Evolutionary conservation across 2,329 filamentous ascomycete genomes (phyloP).

Genomic region (Periconia sp.): DNA sequence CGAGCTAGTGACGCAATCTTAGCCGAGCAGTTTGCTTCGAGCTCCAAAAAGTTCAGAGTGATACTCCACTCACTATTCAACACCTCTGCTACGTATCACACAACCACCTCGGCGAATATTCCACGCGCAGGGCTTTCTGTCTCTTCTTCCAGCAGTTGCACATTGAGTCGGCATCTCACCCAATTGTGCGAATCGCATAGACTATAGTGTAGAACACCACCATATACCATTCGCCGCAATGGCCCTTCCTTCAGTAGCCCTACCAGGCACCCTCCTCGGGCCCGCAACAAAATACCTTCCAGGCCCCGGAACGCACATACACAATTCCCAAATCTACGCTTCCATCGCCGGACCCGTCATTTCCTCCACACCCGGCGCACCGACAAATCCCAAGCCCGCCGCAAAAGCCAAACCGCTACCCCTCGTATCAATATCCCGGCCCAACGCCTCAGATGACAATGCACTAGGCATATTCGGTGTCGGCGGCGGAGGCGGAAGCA

Average conservation of each 20-base stretch:
- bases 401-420: constrained; percentile 51
- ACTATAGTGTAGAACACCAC: no score
- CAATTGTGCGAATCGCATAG: no score
- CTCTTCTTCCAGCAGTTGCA: no score
- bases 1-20: constrained; percentile 18
- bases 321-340: constrained; percentile 75
- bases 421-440: constrained; percentile 46
- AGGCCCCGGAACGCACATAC: constrained; percentile 84
- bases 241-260: constrained; percentile 60
- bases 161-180: no score
- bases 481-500: constrained; percentile 57
- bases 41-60: constrained; percentile 33
- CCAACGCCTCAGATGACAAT: constrained; percentile 11
- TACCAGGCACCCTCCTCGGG: constrained; percentile 84
- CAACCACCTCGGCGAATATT: no score
- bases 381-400: constrained; percentile 57
- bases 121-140: no score
- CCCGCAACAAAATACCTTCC: constrained; percentile 69
- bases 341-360: constrained; percentile 79
- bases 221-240: no score
- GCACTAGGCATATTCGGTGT: constrained; percentile 27
- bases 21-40: constrained; percentile 24
- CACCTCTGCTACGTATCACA: no score
- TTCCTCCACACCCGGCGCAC: constrained; percentile 57
- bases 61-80: no score